Base-by-base conservation (phyloP, 2,329 filamentous ascomycete species). In the Iodosphaeria phyllophila region DNA sequence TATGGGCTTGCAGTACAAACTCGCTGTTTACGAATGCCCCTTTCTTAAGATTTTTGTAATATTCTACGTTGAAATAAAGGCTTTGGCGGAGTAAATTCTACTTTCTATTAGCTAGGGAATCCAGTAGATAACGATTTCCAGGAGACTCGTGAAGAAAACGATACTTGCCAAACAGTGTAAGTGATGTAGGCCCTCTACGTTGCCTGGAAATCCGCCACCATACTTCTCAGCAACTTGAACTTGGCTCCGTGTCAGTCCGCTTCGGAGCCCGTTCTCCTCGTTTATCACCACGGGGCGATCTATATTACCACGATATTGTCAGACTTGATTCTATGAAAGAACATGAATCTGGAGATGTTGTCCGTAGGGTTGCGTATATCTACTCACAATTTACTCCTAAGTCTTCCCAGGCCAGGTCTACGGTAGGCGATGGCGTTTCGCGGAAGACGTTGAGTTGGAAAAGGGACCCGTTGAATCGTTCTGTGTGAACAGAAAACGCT, bases 401-500 rank as follows among this genome's bases (percentile, higher is more conserved):
- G 6, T 38, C 33, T 12, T 37, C 51, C 66, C 67, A 73, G 0
- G 64, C 66, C 4, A 51, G 52, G 30, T 73, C 67, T 0, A 68
- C 63, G 25, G 64, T 58, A 0, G 59, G 54, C 0, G 57, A 50
- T 2, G 52, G 58, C 8, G 50, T 39, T 29, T 54, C 48, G 2
- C 65, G 56, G 36, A 60, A 73, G 10, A 60, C 42, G 14, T 58
- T 60, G 33, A 66, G 56, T 1, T 62, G 45, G 27, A 68, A 35
- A 12, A 73, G 62, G 0, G 58, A 59, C 0, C 65, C 66, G 31
- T 73, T 66, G 41, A 69, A 73, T n/a, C n/a, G n/a, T n/a, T n/a
- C n/a, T n/a, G n/a, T n/a, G n/a, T n/a, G n/a, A n/a, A n/a, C n/a
- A n/a, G n/a, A n/a, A n/a, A n/a, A n/a, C n/a, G n/a, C n/a, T n/a